Conservation (phyloP, 805 yeast genomes). For the Zygotorulaspora sp. region DNA sequence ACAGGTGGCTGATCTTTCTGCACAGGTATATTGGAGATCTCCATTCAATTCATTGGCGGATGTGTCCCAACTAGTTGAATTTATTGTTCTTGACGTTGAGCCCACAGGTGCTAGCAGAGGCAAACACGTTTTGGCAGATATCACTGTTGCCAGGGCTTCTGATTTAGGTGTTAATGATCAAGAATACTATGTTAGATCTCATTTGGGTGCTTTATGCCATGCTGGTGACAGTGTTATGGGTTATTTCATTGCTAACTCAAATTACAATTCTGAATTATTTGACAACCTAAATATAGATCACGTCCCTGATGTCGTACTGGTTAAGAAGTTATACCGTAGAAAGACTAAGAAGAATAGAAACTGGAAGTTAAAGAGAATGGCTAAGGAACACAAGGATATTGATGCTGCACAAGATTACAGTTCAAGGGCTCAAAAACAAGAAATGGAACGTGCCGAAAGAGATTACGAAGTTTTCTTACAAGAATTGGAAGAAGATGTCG, state of each 20-base stretch:
- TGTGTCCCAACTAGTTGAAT: slow-evolving; percentile 73
- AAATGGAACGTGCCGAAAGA: slow-evolving; percentile 84
- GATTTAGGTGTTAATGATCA: slow-evolving; percentile 86
- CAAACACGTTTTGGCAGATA: slow-evolving; percentile 78
- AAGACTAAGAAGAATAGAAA: slow-evolving; percentile 68
- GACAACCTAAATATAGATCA: slow-evolving; percentile 60
- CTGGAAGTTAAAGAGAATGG: slow-evolving; percentile 97
- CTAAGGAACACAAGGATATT: slow-evolving; percentile 86
- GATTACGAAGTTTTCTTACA: slow-evolving; percentile 95
- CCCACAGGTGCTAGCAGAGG: slow-evolving; percentile 80
- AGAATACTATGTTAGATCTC: slow-evolving; percentile 81
- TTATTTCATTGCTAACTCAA: slow-evolving; percentile 77
- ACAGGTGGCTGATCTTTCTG: slow-evolving; percentile 67
- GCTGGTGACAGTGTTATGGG: slow-evolving; percentile 97
- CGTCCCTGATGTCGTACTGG: slow-evolving; percentile 79
- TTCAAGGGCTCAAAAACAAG: slow-evolving; percentile 76
- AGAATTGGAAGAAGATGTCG: slow-evolving; percentile 95
- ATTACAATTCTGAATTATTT: slow-evolving; percentile 83
- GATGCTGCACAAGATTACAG: slow-evolving; percentile 61
- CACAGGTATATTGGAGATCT: slow-evolving; percentile 72
- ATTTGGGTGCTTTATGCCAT: slow-evolving; percentile 88
- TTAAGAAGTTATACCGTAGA: slow-evolving; percentile 84
- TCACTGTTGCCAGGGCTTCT: slow-evolving; percentile 81
- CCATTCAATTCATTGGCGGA: slow-evolving; percentile 78
- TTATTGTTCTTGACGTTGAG: slow-evolving; percentile 88